Percentiles rank a stretch among this genome's conserved stretches.
phyloP scores from a whole-genome alignment of 108 stramenopile species.

The Schizochytrium sp. region DNA sequence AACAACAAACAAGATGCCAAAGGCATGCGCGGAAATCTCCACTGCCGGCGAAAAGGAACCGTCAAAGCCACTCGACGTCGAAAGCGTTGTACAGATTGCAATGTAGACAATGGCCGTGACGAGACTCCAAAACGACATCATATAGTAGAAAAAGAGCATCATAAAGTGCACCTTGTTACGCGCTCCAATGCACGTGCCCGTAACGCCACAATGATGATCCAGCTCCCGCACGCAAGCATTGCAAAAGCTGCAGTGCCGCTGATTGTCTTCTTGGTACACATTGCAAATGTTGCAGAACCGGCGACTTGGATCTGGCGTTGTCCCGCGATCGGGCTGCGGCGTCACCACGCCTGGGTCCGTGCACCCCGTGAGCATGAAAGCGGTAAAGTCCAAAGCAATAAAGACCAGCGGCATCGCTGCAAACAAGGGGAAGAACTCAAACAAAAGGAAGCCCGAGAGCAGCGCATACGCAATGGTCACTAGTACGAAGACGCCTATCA shows the following conservation, averaged over 20 bases:
- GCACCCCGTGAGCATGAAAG: neutral
- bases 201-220: neutral
- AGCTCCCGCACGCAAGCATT: slow-evolving; percentile 14
- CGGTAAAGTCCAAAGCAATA: neutral
- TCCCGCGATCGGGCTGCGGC: neutral
- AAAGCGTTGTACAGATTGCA: neutral
- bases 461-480: neutral
- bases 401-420: neutral
- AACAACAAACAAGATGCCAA: neutral
- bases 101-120: neutral
- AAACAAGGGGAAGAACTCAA: neutral
- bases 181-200: neutral
- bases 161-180: slow-evolving; percentile 18
- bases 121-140: neutral
- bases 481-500: neutral
- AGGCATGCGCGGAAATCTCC: neutral
- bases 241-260: slow-evolving; percentile 7
- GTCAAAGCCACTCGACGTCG: neutral
- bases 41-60: neutral
- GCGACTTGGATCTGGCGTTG: neutral
- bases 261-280: neutral
- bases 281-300: neutral
- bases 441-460: neutral
- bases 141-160: neutral
- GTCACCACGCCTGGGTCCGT: slow-evolving; percentile 6